Evolutionary conservation across 768 basidiomycete genomes (phyloP).

Genomic region (Piloderma croceum): DNA sequence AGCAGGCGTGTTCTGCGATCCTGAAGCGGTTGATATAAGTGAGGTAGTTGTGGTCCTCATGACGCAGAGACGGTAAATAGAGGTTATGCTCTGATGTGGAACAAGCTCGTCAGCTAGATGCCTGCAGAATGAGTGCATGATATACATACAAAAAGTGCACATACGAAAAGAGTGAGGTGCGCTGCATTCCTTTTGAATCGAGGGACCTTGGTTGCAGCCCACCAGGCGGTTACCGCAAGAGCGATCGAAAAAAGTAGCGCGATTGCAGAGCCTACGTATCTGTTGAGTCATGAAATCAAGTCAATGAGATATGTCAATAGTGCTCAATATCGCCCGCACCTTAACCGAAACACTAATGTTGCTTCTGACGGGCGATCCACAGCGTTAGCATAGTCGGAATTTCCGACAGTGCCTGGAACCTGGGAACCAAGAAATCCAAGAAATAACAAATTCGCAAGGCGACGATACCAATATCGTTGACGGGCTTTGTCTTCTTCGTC

Average conservation of each 20-base stretch:
- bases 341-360: too few species aligned
- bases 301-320: neutral
- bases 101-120: neutral
- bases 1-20: slow-evolving; percentile 26
- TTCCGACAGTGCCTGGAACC: slow-evolving; percentile 28
- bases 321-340: too few species aligned
- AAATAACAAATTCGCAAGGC: slow-evolving; percentile 19
- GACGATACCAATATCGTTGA: slow-evolving; percentile 25
- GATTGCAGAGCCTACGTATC: slow-evolving; percentile 25
- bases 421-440: slow-evolving; percentile 27
- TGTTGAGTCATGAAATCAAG: slow-evolving; percentile 2
- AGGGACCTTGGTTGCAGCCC: slow-evolving; percentile 22
- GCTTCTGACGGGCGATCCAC: too few species aligned
- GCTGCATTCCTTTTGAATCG: slow-evolving; percentile 22
- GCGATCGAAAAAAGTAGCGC: slow-evolving; percentile 20
- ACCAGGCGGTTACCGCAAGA: slow-evolving; percentile 14
- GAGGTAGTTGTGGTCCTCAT: slow-evolving; percentile 33
- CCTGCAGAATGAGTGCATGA: neutral
- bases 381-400: too few species aligned
- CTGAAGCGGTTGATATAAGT: slow-evolving; percentile 25
- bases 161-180: slow-evolving; percentile 16
- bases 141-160: slow-evolving; percentile 28
- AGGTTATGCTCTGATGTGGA: slow-evolving; percentile 22
- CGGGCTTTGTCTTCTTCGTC: slow-evolving; percentile 24
- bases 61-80: slow-evolving; percentile 36